phyloP scores from a whole-genome alignment of 208 protist genomes.

The Leishmania lainsoni region DNA sequence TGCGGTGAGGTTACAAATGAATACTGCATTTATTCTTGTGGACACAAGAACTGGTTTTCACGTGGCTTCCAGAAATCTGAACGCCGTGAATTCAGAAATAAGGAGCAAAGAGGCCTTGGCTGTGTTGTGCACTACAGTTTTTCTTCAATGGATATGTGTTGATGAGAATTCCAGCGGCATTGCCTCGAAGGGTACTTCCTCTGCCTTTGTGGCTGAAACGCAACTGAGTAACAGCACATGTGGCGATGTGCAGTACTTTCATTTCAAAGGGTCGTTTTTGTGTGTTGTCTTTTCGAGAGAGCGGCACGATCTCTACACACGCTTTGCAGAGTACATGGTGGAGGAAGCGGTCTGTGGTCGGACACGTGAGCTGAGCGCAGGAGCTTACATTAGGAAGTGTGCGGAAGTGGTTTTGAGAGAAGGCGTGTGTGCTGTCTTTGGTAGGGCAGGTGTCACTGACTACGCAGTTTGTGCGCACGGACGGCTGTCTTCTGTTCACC shows the following conservation, averaged over 20 bases:
- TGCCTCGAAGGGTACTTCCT: not conserved
- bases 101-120: conserved; percentile 13
- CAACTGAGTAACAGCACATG: not conserved
- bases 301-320: conserved; percentile 1
- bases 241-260: not conserved
- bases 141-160: conserved; percentile 6
- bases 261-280: not conserved
- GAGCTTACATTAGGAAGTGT: not conserved
- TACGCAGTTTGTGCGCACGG: not conserved
- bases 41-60: conserved; percentile 18
- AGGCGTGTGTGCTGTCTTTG: not conserved
- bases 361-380: not conserved
- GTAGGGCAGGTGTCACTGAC: not conserved
- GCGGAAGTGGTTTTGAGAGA: not conserved
- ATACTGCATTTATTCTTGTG: conserved; percentile 12
- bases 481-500: not conserved
- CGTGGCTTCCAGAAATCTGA: conserved; percentile 6
- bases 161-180: not conserved
- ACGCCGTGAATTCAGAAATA: not conserved
- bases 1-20: not conserved
- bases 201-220: not conserved
- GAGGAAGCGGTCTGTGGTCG: not conserved
- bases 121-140: conserved; percentile 11
- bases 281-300: not conserved
- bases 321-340: not conserved